phyloP scores from a whole-genome alignment of 257 asterid species.

The Solanum sitiens region DNA sequence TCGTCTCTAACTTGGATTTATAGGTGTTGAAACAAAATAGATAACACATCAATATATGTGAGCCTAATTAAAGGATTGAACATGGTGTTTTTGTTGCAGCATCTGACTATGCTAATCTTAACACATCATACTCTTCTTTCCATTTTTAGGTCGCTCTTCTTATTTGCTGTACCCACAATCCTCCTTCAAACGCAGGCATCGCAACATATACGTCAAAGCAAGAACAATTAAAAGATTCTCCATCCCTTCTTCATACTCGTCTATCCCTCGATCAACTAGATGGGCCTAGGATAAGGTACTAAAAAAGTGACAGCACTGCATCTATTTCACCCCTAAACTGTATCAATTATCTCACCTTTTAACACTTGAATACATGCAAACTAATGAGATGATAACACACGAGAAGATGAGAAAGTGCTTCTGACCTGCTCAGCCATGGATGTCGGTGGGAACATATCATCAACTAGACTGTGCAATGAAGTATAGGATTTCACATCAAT shows the following conservation, averaged over 20 bases:
- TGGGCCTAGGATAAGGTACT: too few relatives aligned
- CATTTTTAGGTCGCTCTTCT: not conserved
- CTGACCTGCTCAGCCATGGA: slow-evolving; percentile 89
- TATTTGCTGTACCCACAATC: not conserved
- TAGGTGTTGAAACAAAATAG: not conserved
- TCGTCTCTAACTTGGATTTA: not conserved
- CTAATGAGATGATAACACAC: not conserved
- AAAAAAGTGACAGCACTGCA: not conserved
- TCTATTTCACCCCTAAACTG: not conserved
- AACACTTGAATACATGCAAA: not conserved
- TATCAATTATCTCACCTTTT: not conserved
- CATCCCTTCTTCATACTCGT: too few relatives aligned
- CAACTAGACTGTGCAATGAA: slow-evolving; percentile 78
- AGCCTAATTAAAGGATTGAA: not conserved
- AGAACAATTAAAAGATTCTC: too few relatives aligned
- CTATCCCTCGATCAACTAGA: too few relatives aligned
- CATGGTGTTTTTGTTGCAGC: not conserved
- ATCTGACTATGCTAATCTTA: not conserved
- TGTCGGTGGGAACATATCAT: slow-evolving; percentile 97
- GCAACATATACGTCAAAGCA: not conserved
- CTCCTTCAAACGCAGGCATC: not conserved
- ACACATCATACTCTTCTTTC: not conserved
- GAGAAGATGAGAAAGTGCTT: not conserved
- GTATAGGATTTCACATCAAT: slow-evolving; percentile 90
- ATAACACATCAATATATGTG: not conserved